phyloP scores from a whole-genome alignment of 345 rosid genomes.

The Cardamine occulta region DNA sequence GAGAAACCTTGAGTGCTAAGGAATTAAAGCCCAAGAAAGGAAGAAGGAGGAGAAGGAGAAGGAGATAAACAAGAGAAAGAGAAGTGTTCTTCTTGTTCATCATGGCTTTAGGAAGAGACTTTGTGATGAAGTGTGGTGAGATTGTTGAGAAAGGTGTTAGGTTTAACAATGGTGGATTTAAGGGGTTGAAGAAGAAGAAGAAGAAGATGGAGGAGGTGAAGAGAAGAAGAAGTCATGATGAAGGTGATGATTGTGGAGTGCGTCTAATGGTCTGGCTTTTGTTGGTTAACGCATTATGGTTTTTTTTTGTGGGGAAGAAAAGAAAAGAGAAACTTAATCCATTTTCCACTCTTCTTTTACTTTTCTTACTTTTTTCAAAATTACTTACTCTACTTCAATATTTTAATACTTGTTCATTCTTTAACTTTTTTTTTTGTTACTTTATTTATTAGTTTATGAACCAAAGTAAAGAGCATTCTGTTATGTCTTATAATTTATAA shows the following conservation, averaged over 20 bases:
- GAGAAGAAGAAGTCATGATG: constrained; percentile 66
- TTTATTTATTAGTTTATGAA: background rate
- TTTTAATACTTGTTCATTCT: background rate
- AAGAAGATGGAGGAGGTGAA: constrained; percentile 17
- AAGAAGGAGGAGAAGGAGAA: constrained; percentile 27
- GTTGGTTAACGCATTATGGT: constrained; percentile 46
- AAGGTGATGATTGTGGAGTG: constrained; percentile 50
- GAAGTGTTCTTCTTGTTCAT: constrained; percentile 47
- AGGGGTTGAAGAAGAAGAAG: constrained; percentile 37
- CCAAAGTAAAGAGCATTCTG: constrained; percentile 15
- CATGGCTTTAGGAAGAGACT: constrained; percentile 33
- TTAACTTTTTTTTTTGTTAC: background rate
- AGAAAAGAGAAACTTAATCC: constrained; percentile 36
- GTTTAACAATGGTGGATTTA: constrained; percentile 49
- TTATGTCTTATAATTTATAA: background rate
- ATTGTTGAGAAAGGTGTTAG: constrained; percentile 38
- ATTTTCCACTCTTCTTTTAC: constrained; percentile 41
- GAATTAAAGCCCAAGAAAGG: constrained; percentile 45
- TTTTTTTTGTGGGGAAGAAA: constrained; percentile 41
- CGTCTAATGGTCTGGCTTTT: constrained; percentile 46
- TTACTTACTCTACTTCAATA: background rate
- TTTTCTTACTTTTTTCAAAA: constrained; percentile 28
- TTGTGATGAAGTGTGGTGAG: constrained; percentile 36
- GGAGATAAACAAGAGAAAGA: constrained; percentile 34
- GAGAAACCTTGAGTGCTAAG: constrained; percentile 52